These are phyloP conservation scores for Endoconidiophora laricicola DNA, from an alignment of 2,329 filamentous ascomycete species.

Conservation along the genomic window DNA sequence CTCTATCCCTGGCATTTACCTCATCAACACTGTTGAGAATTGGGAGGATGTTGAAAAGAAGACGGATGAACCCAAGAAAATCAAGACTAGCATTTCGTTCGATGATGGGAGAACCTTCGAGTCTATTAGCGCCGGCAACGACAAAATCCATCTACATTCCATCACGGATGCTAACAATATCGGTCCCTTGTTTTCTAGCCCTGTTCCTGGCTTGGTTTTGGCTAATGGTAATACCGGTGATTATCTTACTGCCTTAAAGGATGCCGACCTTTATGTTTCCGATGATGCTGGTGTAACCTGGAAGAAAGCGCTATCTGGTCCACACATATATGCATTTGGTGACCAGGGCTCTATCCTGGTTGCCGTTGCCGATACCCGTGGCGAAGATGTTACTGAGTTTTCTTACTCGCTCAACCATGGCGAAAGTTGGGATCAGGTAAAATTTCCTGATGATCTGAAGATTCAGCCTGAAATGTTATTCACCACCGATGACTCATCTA, in stretches of 20 bases:
- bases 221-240: conserved; percentile 82
- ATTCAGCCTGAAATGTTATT: conserved; percentile 60
- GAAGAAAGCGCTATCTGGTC: conserved; percentile 56
- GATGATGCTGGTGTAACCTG: conserved; percentile 82
- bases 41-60: conserved; percentile 52
- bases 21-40: conserved; percentile 83
- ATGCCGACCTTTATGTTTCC: conserved; percentile 74
- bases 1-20: conserved; percentile 77
- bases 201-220: conserved; percentile 85
- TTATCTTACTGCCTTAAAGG: conserved; percentile 48
- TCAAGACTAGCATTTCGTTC: conserved; percentile 76
- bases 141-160: conserved; percentile 73
- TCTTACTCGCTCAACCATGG: conserved; percentile 82
- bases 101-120: conserved; percentile 86
- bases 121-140: conserved; percentile 47
- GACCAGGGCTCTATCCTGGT: conserved; percentile 81
- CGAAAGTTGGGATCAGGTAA: conserved; percentile 58
- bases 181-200: conserved; percentile 81
- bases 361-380: conserved; percentile 58
- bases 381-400: conserved; percentile 40
- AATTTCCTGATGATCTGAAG: conserved; percentile 49
- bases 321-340: conserved; percentile 92
- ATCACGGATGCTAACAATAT: conserved; percentile 70
- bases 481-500: conserved; percentile 84
- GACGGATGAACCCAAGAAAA: conserved; percentile 39